Conservation (phyloP, 2,329 filamentous ascomycete genomes). For the Alternaria sp. region DNA sequence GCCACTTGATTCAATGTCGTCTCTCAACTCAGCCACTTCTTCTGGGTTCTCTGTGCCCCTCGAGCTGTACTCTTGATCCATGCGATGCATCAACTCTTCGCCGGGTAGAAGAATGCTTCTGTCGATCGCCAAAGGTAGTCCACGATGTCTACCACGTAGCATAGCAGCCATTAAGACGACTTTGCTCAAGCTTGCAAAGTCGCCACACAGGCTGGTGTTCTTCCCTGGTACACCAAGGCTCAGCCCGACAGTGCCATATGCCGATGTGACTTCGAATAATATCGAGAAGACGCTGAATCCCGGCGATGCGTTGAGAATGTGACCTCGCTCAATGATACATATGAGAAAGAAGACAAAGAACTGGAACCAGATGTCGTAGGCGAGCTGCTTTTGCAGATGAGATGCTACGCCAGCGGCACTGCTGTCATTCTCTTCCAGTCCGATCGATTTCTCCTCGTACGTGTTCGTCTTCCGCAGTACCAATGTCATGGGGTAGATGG, state of each 20-base stretch:
- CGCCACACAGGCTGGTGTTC: constrained; percentile 63
- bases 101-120: constrained; percentile 40
- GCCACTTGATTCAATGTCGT: constrained; percentile 25
- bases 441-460: constrained; percentile 72
- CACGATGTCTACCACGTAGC: constrained; percentile 47
- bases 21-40: constrained; percentile 22
- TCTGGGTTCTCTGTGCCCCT: constrained; percentile 14
- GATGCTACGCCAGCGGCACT: constrained; percentile 31
- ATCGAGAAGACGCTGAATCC: constrained; percentile 40
- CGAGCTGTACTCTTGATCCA: constrained; percentile 39
- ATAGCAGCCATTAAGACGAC: constrained; percentile 65
- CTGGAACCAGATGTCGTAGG: constrained; percentile 72
- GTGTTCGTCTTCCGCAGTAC: constrained; percentile 73
- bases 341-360: constrained; percentile 67
- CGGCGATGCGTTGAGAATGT: constrained; percentile 53
- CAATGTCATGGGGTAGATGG: constrained; percentile 67
- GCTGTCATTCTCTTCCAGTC: constrained; percentile 56
- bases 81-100: constrained; percentile 43
- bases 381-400: constrained; percentile 68
- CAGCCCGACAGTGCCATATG: constrained; percentile 68
- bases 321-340: constrained; percentile 63
- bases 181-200: constrained; percentile 63
- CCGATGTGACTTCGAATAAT: constrained; percentile 64
- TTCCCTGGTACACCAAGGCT: constrained; percentile 62
- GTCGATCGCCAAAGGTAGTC: constrained; percentile 40